Evolutionary conservation across 1,284 basidiomycete species (phyloP).

Genomic region (Pseudomicrostroma phylloplanum): DNA sequence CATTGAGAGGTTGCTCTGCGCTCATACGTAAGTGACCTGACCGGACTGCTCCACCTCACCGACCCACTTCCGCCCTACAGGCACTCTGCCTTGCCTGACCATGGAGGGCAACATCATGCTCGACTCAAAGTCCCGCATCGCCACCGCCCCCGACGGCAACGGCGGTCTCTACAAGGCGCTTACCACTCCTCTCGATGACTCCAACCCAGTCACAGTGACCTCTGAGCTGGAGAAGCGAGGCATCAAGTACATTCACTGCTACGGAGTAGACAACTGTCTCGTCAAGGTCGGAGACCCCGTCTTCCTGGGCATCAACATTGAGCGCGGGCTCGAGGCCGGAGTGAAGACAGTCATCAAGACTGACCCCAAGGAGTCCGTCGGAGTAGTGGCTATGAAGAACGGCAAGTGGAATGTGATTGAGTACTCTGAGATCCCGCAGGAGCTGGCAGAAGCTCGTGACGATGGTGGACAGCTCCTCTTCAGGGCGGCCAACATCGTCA

Average conservation of each 20-base stretch:
- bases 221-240: slow-evolving; percentile 72
- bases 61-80: slow-evolving; percentile 53
- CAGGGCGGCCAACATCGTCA: slow-evolving; percentile 94
- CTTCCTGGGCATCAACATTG: slow-evolving; percentile 88
- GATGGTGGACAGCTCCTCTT: slow-evolving; percentile 68
- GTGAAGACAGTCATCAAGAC: slow-evolving; percentile 94
- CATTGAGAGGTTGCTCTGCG: neutral
- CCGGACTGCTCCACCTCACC: neutral
- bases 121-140: slow-evolving; percentile 68
- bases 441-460: slow-evolving; percentile 69
- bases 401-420: slow-evolving; percentile 86
- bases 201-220: slow-evolving; percentile 66
- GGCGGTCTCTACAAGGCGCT: slow-evolving; percentile 93
- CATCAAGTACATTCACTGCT: slow-evolving; percentile 84
- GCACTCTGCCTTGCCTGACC: slow-evolving; percentile 87
- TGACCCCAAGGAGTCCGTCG: slow-evolving; percentile 80
- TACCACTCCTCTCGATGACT: slow-evolving; percentile 65
- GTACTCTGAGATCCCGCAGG: slow-evolving; percentile 88
- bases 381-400: slow-evolving; percentile 79
- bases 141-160: slow-evolving; percentile 94
- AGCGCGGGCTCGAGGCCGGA: slow-evolving; percentile 76
- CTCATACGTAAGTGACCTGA: neutral
- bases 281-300: slow-evolving; percentile 93
- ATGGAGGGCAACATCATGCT: slow-evolving; percentile 91
- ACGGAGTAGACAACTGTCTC: slow-evolving; percentile 98